Percentiles rank a stretch among this genome's conserved stretches.
These are phyloP conservation scores for Domatiomyces catenatus DNA, from an alignment of 2,329 filamentous ascomycete genomes.

Conservation along the genomic window DNA sequence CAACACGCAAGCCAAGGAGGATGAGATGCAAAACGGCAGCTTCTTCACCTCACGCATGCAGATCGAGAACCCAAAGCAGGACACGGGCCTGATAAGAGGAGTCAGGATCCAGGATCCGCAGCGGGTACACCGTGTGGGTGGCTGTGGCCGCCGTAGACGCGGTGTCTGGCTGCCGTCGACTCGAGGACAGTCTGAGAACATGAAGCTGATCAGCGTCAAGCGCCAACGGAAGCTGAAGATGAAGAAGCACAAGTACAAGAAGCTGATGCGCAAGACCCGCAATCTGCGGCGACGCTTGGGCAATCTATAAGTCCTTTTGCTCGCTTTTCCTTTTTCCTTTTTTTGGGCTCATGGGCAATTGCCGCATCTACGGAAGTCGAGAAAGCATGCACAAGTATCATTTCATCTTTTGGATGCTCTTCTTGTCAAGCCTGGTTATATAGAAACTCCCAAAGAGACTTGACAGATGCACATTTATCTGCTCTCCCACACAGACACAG, in stretches of 20 bases:
- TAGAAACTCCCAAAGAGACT: too few species aligned
- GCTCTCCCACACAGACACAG: too few species aligned
- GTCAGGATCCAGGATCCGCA: slow-evolving; percentile 2
- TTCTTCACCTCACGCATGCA: neutral
- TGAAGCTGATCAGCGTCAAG: slow-evolving; percentile 58
- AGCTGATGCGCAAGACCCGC: slow-evolving; percentile 84
- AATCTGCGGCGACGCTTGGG: slow-evolving; percentile 76
- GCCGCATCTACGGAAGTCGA: too few species aligned
- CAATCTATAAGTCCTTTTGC: slow-evolving; percentile 26
- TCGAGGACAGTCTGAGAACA: neutral
- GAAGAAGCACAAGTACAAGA: slow-evolving; percentile 99
- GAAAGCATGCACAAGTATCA: too few species aligned
- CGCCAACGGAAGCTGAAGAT: slow-evolving; percentile 90
- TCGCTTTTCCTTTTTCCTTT: neutral
- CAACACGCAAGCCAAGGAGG: slow-evolving; percentile 30
- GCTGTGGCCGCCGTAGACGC: neutral
- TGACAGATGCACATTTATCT: neutral
- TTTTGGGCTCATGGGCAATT: too few species aligned
- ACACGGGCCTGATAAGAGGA: slow-evolving; percentile 19
- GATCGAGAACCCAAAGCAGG: neutral
- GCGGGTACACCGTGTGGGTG: neutral
- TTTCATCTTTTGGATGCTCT: too few species aligned
- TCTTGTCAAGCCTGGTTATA: neutral
- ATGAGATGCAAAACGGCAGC: slow-evolving; percentile 27
- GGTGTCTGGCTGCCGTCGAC: neutral